phyloP scores from a whole-genome alignment of 225 moss, liverwort and hornwort species.

The Marchantia paleacea region DNA sequence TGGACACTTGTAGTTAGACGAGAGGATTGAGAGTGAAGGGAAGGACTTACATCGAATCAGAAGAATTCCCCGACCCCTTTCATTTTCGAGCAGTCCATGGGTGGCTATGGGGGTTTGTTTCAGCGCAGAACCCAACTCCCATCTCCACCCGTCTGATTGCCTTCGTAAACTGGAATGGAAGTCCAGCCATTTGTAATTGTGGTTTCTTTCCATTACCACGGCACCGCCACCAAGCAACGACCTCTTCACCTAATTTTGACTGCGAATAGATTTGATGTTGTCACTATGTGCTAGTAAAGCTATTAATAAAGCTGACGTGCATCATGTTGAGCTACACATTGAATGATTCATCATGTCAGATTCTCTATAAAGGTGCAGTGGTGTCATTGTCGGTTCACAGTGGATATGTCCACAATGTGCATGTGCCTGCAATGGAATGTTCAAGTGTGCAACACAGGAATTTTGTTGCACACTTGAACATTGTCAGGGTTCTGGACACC shows the following conservation, averaged over 20 bases:
- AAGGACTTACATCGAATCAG: neutral
- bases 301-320: neutral
- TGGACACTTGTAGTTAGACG: neutral
- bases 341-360: neutral
- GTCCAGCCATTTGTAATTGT: neutral
- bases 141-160: slow-evolving; percentile 7
- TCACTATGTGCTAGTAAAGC: neutral
- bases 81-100: neutral
- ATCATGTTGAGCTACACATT: neutral
- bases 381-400: neutral
- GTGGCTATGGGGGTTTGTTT: slow-evolving; percentile 14
- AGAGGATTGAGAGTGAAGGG: neutral
- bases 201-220: neutral
- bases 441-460: neutral
- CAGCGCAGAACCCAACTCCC: neutral
- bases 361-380: neutral
- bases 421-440: neutral
- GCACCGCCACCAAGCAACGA: neutral
- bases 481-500: neutral
- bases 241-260: neutral
- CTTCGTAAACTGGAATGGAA: neutral
- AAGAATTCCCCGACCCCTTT: neutral
- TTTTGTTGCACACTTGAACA: too few relatives aligned
- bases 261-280: neutral
- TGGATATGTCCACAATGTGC: neutral